A percentile compares a stretch with the other conserved stretches of the same genome.
These are phyloP conservation scores for Trichoderma polysporum DNA, from an alignment of 2,329 filamentous ascomycete species.

Conservation along the genomic window DNA sequence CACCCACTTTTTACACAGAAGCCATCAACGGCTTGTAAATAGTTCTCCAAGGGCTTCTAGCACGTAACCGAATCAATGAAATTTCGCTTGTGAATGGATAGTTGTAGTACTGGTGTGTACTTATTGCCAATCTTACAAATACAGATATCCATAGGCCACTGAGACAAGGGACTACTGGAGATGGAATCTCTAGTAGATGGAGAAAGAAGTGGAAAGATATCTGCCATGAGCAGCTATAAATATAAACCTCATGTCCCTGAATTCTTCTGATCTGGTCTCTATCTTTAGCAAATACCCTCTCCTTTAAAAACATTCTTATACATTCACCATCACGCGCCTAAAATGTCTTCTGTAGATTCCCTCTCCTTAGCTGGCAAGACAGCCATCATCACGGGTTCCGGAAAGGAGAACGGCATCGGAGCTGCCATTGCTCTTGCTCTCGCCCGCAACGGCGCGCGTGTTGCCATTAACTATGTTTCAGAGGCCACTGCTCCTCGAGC, in stretches of 20 bases:
- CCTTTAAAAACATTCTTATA: not conserved
- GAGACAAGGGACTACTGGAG: not conserved
- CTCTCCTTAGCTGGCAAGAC: constrained; percentile 39
- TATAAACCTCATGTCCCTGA: not conserved
- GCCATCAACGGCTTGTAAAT: not conserved
- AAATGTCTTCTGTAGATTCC: not conserved
- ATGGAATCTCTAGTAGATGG: not conserved
- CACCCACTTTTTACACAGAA: not conserved
- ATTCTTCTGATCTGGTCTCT: not conserved
- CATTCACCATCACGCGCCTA: not conserved
- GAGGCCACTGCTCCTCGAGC: constrained; percentile 34
- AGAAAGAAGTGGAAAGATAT: no score
- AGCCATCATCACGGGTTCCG: constrained; percentile 45
- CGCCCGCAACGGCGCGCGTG: constrained; percentile 39
- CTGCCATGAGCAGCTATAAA: not conserved
- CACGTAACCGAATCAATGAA: no score
- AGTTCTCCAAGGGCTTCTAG: not conserved
- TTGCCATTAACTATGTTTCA: constrained; percentile 41
- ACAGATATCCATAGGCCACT: not conserved
- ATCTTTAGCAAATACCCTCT: not conserved
- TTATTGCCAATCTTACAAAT: not conserved
- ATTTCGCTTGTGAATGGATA: not conserved
- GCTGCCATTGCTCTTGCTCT: constrained; percentile 40
- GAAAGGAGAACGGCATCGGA: constrained; percentile 41
- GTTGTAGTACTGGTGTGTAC: no score